Base-by-base conservation (phyloP, 495 filamentous ascomycete genomes). In the Podospora fimiseda region DNA sequence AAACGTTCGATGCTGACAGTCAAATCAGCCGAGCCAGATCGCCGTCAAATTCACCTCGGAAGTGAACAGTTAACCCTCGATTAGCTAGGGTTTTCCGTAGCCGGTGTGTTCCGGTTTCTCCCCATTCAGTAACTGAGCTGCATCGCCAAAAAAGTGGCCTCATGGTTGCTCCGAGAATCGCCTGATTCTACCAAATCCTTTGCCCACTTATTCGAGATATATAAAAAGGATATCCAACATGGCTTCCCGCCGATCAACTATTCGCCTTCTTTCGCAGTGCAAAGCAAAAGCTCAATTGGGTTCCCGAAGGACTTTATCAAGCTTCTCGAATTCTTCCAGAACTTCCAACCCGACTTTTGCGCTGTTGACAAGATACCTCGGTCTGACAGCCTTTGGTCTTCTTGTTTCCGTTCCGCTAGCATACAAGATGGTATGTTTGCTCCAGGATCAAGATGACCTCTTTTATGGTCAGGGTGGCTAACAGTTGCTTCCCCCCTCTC, bases 371-470 rank as follows among this genome's bases (percentile, higher is more conserved):
- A 56, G 51, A 49, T 61, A 60, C 53, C 15, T 64, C 3, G 58
- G 59, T 33, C 50, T 50, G 54, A 56, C 58, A 57, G 62, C 59
- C 16, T 50, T 62, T 39, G 56, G 60, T 30, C 47, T 69, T 4
- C 43, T 61, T 37, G 51, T 57, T n/a, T 49, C 62, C 6, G 33
- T 49, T 16, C 54, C 66, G 0, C 23, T 69, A 7, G 11, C 56
- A 5, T 69, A 63, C 58, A 66, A 64, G 48, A 68, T 68, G 63
- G 67, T 68, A 63, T 55, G 58, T 20, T 22, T 0, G 13, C 16
- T 13, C 37, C 19, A 19, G 8, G 41, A 4, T 36, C n/a, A 16
- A 4, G 9, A 37, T 14, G 46, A 23, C 16, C 2, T 36, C 33
- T 18, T 5, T 1, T 23, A 15, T 2, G 23, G 21, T 30, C 21